Evolutionary conservation across 768 basidiomycete species (phyloP).

Genomic region (Grammothele lineata): DNA sequence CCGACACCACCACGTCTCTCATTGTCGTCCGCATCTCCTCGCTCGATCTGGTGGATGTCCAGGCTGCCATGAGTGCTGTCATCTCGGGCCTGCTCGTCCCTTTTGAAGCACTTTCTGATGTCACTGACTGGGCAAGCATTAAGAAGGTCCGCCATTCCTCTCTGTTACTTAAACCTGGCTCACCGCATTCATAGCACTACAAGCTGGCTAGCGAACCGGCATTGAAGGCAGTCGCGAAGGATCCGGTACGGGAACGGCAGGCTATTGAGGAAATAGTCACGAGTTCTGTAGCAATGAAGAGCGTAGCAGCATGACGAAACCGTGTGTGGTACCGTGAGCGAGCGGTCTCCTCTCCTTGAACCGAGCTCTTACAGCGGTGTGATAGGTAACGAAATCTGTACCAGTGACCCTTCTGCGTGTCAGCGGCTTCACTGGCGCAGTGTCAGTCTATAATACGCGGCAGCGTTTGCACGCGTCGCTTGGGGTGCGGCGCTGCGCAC

Average conservation of each 20-base stretch:
- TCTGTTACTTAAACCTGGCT: no score
- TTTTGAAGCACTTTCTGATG: constrained; percentile 36
- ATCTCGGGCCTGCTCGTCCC: constrained; percentile 55
- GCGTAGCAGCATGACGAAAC: constrained; percentile 38
- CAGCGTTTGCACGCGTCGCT: no score
- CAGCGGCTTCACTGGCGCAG: no score
- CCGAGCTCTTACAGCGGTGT: no score
- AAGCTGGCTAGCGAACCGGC: constrained; percentile 58
- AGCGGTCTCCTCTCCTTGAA: no score
- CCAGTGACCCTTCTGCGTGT: no score
- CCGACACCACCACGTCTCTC: constrained; percentile 57
- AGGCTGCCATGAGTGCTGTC: constrained; percentile 49
- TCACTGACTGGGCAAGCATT: constrained; percentile 71
- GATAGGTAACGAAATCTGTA: no score
- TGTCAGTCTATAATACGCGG: no score
- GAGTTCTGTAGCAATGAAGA: constrained; percentile 83
- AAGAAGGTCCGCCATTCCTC: constrained; percentile 56
- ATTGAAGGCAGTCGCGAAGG: constrained; percentile 31
- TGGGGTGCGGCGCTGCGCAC: no score
- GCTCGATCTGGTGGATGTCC: constrained; percentile 37
- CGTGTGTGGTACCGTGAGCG: no score
- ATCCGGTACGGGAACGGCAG: constrained; percentile 32
- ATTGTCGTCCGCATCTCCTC: constrained; percentile 67
- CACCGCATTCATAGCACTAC: constrained; percentile 47
- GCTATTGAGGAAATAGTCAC: constrained; percentile 63